Evolutionary conservation across 139 green algal genomes (phyloP).

Genomic region (Chlamydomonas sphaeroides): DNA sequence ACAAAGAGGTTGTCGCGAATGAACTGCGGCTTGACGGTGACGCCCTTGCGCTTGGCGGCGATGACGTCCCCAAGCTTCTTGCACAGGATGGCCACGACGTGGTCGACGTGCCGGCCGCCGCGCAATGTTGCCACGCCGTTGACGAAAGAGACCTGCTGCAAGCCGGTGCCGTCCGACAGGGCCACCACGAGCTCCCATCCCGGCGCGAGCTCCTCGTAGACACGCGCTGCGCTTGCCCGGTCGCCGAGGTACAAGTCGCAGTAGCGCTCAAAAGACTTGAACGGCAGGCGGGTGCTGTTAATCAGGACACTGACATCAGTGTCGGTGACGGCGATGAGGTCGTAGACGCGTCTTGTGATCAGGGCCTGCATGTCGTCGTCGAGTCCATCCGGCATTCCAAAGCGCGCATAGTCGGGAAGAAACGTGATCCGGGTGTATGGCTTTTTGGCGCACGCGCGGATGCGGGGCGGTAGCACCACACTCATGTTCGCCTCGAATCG

Average conservation of each 20-base stretch:
- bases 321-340: constrained; percentile 57
- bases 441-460: constrained; percentile 55
- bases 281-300: constrained; percentile 40
- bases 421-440: constrained; percentile 12
- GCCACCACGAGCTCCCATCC: constrained; percentile 65
- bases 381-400: constrained; percentile 22
- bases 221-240: no score
- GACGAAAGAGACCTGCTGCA: constrained; percentile 71
- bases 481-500: constrained; percentile 63
- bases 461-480: constrained; percentile 63
- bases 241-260: constrained; percentile 58
- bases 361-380: constrained; percentile 61
- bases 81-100: constrained; percentile 25
- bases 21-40: constrained; percentile 23
- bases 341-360: constrained; percentile 69
- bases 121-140: constrained; percentile 70
- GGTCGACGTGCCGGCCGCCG: constrained; percentile 69
- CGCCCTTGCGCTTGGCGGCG: background rate
- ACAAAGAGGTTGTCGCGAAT: constrained; percentile 73
- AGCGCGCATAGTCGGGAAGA: constrained; percentile 26
- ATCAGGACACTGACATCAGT: background rate
- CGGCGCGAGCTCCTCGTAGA: background rate
- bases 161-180: constrained; percentile 16
- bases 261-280: constrained; percentile 72
- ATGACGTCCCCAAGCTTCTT: background rate